Evolutionary conservation across 345 rosid species (phyloP), one percentile per base, ranked within the genome.

Genomic region (Eucalyptus victrix): DNA sequence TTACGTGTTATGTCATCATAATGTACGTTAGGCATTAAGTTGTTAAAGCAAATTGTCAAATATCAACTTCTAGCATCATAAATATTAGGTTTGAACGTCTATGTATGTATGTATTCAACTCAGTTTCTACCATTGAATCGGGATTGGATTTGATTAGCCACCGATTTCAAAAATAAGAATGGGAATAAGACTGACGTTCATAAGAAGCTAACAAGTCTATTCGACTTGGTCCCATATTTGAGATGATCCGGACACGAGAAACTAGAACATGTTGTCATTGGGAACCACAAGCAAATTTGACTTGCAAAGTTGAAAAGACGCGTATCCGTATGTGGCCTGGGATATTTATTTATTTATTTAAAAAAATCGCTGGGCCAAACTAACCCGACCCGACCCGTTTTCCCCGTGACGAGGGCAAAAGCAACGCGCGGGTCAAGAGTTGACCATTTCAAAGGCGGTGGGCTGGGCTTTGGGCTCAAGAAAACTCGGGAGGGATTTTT

Each of bases 381-480:
- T 6, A 76, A 37, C 5, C 80, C 26, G 44, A 24, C 81, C 80
- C 80, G 80, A 24, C 80, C 81, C 26, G 45, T 32, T 67, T 17
- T 1, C 2, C n/a, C 67, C 15, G 4, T 26, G 30, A 54, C 30
- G 54, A 58, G 30, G 28, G 65, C 65, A 24, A 26, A 26, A 21
- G 26, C n/a, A 10, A 1, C 54, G 4, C 7, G 14, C 81, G 45
- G 45, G 44, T 72, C 81, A 72, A 72, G 40, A 37, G 23, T 3
- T 21, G 45, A 18, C 44, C 44, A 5, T 3, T 3, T 72, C 81
- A 34, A 37, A 40, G 44, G 24, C 7, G 44, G 44, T 37, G 7
- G 28, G 81, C 10, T 72, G 81, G 81, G 81, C 81, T 72, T 62
- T 37, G 37, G 90, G 88, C 90, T 87, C 86, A 86, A 47, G 45